Evolutionary conservation across 2,329 filamentous ascomycete species (phyloP).

Genomic region (Drechslerella stenobrocha): DNA sequence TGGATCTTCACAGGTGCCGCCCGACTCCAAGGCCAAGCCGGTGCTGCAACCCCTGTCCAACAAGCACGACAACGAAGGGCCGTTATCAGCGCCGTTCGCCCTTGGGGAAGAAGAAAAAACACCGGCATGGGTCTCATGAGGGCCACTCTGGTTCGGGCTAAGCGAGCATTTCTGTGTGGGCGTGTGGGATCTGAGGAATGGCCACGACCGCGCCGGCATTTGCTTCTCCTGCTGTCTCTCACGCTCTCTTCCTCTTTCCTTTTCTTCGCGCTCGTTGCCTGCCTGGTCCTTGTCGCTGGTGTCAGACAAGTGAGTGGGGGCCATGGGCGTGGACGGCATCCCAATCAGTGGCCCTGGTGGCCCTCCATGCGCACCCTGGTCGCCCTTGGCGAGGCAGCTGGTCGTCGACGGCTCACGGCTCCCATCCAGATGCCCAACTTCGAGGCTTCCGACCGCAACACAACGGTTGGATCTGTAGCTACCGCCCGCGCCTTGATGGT

Average conservation of each 20-base stretch:
- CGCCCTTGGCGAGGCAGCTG: constrained; percentile 19
- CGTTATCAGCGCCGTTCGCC: constrained; percentile 44
- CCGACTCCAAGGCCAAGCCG: constrained; percentile 14
- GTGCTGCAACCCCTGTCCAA: constrained; percentile 17
- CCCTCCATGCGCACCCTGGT: constrained; percentile 29
- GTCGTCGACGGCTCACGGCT: constrained; percentile 24
- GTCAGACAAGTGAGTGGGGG: constrained; percentile 38
- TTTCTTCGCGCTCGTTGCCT: constrained; percentile 26
- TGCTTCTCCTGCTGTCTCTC: constrained; percentile 20
- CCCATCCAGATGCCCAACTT: not conserved
- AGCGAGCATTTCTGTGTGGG: constrained; percentile 22
- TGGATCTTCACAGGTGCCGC: constrained; percentile 33
- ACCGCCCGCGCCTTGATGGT: not conserved
- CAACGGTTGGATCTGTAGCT: constrained; percentile 15
- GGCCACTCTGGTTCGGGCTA: constrained; percentile 31
- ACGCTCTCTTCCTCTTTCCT: constrained; percentile 21
- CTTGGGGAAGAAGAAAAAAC: constrained; percentile 45
- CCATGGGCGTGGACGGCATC: constrained; percentile 22
- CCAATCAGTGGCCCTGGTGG: constrained; percentile 34
- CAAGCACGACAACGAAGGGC: constrained; percentile 16
- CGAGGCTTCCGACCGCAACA: constrained; percentile 23
- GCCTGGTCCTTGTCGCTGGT: constrained; percentile 29
- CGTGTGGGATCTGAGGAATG: constrained; percentile 30
- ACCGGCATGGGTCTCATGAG: constrained; percentile 31
- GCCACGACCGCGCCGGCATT: constrained; percentile 23